Evolutionary conservation across 495 filamentous ascomycete species (phyloP).

Genomic region (Aspergillus hancockii): DNA sequence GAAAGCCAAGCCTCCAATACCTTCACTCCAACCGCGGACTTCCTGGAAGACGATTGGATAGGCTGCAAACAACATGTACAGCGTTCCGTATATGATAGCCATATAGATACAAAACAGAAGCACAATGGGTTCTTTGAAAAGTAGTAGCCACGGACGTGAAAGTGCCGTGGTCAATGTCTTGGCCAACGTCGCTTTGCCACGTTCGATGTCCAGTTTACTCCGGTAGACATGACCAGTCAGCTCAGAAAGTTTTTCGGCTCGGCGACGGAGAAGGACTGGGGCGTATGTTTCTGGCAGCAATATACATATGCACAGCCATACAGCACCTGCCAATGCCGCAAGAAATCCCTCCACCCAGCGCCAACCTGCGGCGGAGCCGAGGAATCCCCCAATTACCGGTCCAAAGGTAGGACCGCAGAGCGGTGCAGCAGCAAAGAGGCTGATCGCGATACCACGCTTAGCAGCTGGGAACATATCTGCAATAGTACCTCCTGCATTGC

Average conservation of each 20-base stretch:
- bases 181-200: slow-evolving; percentile 26
- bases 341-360: slow-evolving; percentile 61
- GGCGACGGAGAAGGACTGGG: slow-evolving; percentile 50
- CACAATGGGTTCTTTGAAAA: slow-evolving; percentile 55
- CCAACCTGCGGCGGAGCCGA: slow-evolving; percentile 58
- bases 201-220: slow-evolving; percentile 40
- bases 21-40: slow-evolving; percentile 68
- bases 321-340: slow-evolving; percentile 41
- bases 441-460: slow-evolving; percentile 61
- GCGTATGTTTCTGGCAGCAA: slow-evolving; percentile 58
- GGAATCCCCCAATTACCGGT: slow-evolving; percentile 57
- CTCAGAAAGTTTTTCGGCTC: slow-evolving; percentile 50
- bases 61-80: slow-evolving; percentile 80
- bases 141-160: slow-evolving; percentile 42
- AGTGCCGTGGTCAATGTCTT: slow-evolving; percentile 39
- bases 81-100: slow-evolving; percentile 67
- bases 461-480: slow-evolving; percentile 64
- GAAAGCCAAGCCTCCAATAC: slow-evolving; percentile 70
- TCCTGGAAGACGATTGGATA: slow-evolving; percentile 74
- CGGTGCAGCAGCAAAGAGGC: slow-evolving; percentile 60
- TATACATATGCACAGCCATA: slow-evolving; percentile 50
- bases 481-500: slow-evolving; percentile 70
- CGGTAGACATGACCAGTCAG: slow-evolving; percentile 53
- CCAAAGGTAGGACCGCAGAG: slow-evolving; percentile 52
- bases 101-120: slow-evolving; percentile 65